Percentiles rank a stretch among this genome's conserved stretches.
These are phyloP conservation scores for Styphnolobium japonicum DNA, from an alignment of 306 rosid species.

Conservation along the genomic window DNA sequence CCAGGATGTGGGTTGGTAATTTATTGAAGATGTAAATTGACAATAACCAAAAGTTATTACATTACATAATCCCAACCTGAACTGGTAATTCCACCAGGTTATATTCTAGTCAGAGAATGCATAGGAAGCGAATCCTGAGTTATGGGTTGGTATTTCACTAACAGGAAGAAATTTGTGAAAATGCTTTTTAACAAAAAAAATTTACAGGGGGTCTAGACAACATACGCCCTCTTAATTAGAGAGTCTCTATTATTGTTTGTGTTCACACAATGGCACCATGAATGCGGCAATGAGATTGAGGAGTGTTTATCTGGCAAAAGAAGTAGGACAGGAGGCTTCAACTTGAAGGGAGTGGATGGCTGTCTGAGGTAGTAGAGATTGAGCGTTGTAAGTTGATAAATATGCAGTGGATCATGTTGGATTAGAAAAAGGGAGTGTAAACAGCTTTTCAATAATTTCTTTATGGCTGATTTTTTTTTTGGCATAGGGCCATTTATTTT, in stretches of 20 bases:
- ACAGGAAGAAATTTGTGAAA: neutral
- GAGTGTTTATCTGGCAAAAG: neutral
- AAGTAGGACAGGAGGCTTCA: conserved; percentile 12
- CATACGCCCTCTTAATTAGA: neutral
- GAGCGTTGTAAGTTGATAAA: neutral
- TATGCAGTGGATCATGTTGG: neutral
- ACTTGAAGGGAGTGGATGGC: neutral
- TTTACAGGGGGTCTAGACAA: neutral
- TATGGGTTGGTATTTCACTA: neutral
- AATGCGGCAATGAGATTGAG: neutral
- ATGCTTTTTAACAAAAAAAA: neutral
- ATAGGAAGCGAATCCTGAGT: neutral
- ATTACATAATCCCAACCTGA: neutral
- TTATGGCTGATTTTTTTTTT: neutral
- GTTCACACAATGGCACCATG: neutral
- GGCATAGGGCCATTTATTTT: neutral
- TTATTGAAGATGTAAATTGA: neutral
- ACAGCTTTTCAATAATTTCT: neutral
- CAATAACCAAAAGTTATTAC: neutral
- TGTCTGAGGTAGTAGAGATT: neutral
- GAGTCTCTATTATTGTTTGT: neutral
- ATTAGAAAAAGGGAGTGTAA: neutral
- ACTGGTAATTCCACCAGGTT: neutral
- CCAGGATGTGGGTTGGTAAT: neutral
- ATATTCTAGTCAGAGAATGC: neutral